Conservation (phyloP, 768 basidiomycete species). For the Tephrocybe sp. region DNA sequence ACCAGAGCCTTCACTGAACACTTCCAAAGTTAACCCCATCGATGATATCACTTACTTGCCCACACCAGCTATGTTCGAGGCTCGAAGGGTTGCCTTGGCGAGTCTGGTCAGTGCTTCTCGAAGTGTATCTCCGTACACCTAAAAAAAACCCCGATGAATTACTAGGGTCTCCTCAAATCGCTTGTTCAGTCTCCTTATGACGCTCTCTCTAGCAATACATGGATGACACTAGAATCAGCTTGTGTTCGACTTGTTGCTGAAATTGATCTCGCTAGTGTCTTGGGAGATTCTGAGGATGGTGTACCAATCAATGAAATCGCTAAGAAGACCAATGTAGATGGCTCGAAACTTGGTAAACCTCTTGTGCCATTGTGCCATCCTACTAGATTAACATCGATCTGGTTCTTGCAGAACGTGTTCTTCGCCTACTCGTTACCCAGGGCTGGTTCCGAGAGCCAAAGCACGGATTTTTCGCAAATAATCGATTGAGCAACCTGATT, state of each 20-base stretch:
- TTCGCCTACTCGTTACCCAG: slow-evolving; percentile 32
- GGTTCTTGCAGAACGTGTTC: slow-evolving; percentile 24
- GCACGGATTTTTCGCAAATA: slow-evolving; percentile 35
- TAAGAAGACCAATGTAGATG: slow-evolving; percentile 30
- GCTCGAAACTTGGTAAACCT: slow-evolving; percentile 29
- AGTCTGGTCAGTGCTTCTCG: slow-evolving; percentile 24
- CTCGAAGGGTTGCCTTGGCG: slow-evolving; percentile 30
- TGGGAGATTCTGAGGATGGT: slow-evolving; percentile 33
- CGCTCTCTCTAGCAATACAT: slow-evolving; percentile 31
- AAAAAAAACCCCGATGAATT: not conserved
- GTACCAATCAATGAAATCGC: slow-evolving; percentile 30
- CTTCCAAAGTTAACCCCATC: slow-evolving; percentile 32
- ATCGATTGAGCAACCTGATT: slow-evolving; percentile 32
- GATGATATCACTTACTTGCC: slow-evolving; percentile 35
- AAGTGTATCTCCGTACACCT: not conserved
- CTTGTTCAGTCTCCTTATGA: slow-evolving; percentile 35
- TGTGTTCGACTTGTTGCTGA: slow-evolving; percentile 32
- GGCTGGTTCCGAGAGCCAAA: slow-evolving; percentile 35
- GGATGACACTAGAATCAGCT: slow-evolving; percentile 30
- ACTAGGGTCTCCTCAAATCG: slow-evolving; percentile 31
- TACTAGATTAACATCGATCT: not conserved
- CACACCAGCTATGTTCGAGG: slow-evolving; percentile 33
- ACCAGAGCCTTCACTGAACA: slow-evolving; percentile 32
- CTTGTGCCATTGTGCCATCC: not conserved
- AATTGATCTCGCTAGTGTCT: slow-evolving; percentile 29